phyloP scores from a whole-genome alignment of 2,329 filamentous ascomycete species.

The Lomentospora prolificans region DNA sequence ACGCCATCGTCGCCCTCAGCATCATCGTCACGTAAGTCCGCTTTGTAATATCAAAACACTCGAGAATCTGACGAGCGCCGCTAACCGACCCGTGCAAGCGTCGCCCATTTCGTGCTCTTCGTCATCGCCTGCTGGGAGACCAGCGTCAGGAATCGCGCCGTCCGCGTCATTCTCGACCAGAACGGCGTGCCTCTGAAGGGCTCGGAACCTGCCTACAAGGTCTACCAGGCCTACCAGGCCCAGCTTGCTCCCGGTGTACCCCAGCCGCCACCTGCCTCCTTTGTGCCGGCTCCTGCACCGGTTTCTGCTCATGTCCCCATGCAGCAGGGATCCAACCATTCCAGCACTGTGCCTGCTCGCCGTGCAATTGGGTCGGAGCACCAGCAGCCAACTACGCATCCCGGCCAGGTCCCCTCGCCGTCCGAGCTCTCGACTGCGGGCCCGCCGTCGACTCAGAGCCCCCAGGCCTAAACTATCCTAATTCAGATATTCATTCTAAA shows the following conservation, averaged over 20 bases:
- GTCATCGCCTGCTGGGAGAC: conserved; percentile 16
- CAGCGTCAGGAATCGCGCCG: conserved; percentile 12
- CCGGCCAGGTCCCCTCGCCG: no score
- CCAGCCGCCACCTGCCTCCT: neutral
- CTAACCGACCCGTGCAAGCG: conserved; percentile 5
- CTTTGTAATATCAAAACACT: no score
- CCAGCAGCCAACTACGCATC: no score
- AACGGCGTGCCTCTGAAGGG: neutral
- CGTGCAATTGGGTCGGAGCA: no score
- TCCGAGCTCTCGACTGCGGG: no score
- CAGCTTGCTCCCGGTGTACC: neutral
- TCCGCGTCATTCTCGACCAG: conserved; percentile 11
- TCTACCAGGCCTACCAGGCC: neutral
- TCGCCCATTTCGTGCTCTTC: conserved; percentile 14
- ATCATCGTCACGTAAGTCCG: neutral
- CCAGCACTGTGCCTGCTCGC: no score
- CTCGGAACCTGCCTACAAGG: neutral
- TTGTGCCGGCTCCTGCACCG: neutral
- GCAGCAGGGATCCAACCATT: no score
- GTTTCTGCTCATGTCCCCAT: neutral
- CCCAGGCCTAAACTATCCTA: no score
- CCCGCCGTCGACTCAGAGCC: no score
- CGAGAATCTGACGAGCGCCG: no score
- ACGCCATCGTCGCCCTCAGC: neutral
- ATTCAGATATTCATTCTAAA: no score